Conservation (phyloP, 306 rosid genomes). For the Erythrophleum fordii region DNA sequence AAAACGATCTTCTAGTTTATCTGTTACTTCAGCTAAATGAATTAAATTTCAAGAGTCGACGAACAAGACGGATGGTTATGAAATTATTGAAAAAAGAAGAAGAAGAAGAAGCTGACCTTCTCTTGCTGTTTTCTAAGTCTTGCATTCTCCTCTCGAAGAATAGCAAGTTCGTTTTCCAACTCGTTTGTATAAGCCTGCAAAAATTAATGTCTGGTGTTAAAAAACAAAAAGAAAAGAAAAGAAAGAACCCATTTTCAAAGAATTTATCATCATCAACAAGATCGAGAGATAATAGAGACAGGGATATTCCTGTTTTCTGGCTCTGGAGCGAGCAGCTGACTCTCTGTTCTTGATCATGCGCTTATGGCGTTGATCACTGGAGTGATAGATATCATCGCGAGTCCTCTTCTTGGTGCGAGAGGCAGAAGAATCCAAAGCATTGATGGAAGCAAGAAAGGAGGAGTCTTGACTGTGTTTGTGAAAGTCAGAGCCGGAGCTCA, state of each 20-base stretch:
- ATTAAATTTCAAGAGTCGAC: neutral
- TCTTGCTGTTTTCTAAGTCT: conserved; percentile 19
- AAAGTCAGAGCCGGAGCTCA: neutral
- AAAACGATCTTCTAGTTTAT: neutral
- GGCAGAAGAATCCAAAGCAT: neutral
- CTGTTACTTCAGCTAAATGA: neutral
- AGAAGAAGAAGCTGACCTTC: conserved; percentile 19
- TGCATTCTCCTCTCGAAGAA: conserved; percentile 39
- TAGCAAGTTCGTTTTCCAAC: conserved; percentile 29
- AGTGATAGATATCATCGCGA: neutral
- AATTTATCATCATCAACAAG: neutral
- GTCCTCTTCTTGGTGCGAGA: neutral
- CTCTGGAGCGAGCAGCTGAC: conserved; percentile 43
- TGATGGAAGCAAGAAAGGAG: neutral
- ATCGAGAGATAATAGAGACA: neutral
- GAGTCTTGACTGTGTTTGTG: neutral
- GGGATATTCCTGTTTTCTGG: conserved; percentile 36
- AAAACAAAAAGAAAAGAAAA: neutral
- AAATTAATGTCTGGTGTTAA: neutral
- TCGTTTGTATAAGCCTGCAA: conserved; percentile 39
- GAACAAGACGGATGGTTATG: neutral
- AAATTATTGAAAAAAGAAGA: neutral
- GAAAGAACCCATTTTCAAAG: neutral
- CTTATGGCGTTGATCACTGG: conserved; percentile 2
- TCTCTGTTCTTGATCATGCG: conserved; percentile 43